Conservation (phyloP, 2,329 filamentous ascomycete species). For the Arachnomyces sp. region DNA sequence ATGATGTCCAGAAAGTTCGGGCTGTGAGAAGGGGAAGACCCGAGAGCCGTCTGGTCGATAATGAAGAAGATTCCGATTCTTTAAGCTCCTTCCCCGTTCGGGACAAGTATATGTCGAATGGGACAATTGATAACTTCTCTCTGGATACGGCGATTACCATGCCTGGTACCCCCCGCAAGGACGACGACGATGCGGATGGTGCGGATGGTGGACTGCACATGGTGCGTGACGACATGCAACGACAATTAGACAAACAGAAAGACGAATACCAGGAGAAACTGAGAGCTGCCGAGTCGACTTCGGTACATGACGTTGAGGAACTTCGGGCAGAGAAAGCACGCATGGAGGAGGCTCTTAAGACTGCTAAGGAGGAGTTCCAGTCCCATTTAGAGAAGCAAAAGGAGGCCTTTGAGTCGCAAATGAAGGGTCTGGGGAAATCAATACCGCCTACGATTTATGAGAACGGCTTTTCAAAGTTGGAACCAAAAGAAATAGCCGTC, state of each 20-base stretch:
- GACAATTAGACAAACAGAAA: conserved; percentile 72
- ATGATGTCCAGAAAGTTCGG: conserved; percentile 82
- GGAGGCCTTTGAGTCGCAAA: conserved; percentile 72
- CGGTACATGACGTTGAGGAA: conserved; percentile 69
- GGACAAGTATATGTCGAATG: conserved; percentile 92
- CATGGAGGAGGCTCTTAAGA: conserved; percentile 73
- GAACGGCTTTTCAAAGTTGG: conserved; percentile 46
- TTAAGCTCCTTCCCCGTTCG: conserved; percentile 76
- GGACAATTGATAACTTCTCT: conserved; percentile 92
- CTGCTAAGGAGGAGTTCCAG: conserved; percentile 82
- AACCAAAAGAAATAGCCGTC: conserved; percentile 61
- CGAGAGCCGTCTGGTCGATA: conserved; percentile 47
- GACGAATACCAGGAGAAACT: conserved; percentile 73
- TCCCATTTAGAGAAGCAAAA: conserved; percentile 75
- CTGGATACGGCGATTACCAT: conserved; percentile 89
- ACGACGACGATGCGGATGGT: conserved; percentile 60
- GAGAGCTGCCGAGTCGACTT: conserved; percentile 61
- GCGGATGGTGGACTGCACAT: conserved; percentile 58
- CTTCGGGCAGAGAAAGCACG: conserved; percentile 71
- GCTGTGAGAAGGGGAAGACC: conserved; percentile 67
- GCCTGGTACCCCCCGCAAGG: conserved; percentile 74
- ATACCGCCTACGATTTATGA: conserved; percentile 45
- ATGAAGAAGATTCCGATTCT: conserved; percentile 76
- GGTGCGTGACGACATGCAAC: conserved; percentile 73
- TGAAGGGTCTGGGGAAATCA: conserved; percentile 59